phyloP scores from a whole-genome alignment of 164 flowering plant genomes.

The Nymphaea colorata region DNA sequence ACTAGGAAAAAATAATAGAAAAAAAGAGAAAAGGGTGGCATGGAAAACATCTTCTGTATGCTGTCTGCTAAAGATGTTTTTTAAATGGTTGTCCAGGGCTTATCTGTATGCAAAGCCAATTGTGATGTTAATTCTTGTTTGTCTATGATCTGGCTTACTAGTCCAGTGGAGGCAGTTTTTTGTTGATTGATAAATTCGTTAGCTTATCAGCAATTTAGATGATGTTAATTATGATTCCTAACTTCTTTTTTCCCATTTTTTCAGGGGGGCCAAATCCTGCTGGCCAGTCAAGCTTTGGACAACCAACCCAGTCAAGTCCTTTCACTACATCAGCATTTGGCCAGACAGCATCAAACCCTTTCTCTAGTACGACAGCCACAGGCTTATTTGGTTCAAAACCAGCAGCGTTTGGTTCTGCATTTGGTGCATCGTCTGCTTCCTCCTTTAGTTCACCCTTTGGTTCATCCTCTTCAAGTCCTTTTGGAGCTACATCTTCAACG shows the following conservation, averaged over 20 bases:
- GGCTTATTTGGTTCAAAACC: conserved; percentile 59
- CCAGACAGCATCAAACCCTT: conserved; percentile 57
- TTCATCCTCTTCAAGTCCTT: conserved; percentile 35
- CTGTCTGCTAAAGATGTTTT: too few species aligned
- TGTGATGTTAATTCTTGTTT: too few species aligned
- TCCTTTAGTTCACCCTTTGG: conserved; percentile 52
- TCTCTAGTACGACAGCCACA: conserved; percentile 40
- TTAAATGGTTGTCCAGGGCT: too few species aligned
- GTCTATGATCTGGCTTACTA: too few species aligned
- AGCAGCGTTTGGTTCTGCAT: conserved; percentile 29
- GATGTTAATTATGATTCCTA: too few species aligned
- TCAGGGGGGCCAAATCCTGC: conserved; percentile 84
- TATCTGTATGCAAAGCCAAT: too few species aligned
- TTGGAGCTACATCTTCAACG: conserved; percentile 44
- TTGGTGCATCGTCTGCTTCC: conserved; percentile 41
- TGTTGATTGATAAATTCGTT: too few species aligned
- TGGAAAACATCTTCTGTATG: too few species aligned
- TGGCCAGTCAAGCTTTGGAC: conserved; percentile 52
- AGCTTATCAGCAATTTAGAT: too few species aligned
- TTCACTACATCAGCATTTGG: conserved; percentile 46
- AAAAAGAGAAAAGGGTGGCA: too few species aligned
- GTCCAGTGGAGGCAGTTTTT: too few species aligned
- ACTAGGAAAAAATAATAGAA: too few species aligned
- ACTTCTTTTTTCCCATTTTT: neutral
- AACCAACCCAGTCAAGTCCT: conserved; percentile 33